phyloP scores from a whole-genome alignment of 169 alveolate species.

The Condylostoma magnum region DNA sequence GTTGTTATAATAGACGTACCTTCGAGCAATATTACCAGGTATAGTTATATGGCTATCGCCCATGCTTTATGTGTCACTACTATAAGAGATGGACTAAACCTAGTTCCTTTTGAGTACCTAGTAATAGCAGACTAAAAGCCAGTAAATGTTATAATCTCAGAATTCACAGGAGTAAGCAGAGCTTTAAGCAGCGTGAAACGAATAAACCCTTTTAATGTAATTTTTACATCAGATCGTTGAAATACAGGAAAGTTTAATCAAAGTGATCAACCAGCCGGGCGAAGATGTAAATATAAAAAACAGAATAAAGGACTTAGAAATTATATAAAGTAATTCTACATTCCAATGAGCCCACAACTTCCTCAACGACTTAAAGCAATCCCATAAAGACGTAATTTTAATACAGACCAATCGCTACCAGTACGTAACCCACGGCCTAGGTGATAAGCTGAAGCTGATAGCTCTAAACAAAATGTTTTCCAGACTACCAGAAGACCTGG shows the following conservation, averaged over 20 bases:
- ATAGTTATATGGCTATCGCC: neutral
- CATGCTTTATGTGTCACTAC: neutral
- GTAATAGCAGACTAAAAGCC: neutral
- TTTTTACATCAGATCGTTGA: no score
- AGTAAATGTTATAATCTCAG: slow-evolving; percentile 1
- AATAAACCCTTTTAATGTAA: slow-evolving; percentile 13
- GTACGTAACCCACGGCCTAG: slow-evolving; percentile 16
- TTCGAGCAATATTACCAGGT: no score
- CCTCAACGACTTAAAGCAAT: neutral
- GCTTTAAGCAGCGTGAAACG: slow-evolving; percentile 5
- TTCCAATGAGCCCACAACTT: slow-evolving; percentile 14
- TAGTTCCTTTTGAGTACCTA: slow-evolving; percentile 23
- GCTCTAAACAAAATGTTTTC: slow-evolving; percentile 7
- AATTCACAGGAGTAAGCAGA: slow-evolving; percentile 12
- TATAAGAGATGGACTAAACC: slow-evolving; percentile 17
- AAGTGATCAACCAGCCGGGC: neutral
- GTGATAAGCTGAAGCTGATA: slow-evolving; percentile 22
- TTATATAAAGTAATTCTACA: neutral
- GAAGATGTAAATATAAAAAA: neutral
- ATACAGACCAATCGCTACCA: neutral
- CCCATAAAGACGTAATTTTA: slow-evolving; percentile 17
- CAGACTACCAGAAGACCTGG: neutral
- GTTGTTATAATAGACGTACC: no score
- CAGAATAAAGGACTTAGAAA: neutral
- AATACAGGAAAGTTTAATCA: neutral